A percentile compares a stretch with the other conserved stretches of the same genome.
These are phyloP conservation scores for Pilatotrama ljubarskyi DNA, from an alignment of 768 basidiomycete species.

Conservation along the genomic window DNA sequence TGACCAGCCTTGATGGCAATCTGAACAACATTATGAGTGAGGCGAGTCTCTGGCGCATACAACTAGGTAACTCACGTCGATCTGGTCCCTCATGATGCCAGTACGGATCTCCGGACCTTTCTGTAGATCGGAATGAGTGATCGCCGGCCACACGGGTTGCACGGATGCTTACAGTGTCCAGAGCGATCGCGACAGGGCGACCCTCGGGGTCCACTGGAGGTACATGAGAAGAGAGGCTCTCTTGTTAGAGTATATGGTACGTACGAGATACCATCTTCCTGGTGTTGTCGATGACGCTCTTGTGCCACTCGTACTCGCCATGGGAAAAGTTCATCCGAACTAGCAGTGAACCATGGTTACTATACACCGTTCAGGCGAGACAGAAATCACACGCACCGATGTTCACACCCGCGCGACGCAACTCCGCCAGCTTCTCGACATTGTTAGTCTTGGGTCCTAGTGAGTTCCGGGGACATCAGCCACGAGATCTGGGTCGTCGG, in stretches of 20 bases:
- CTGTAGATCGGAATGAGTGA: conserved; percentile 40
- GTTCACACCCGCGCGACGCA: conserved; percentile 93
- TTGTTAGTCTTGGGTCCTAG: conserved; percentile 92
- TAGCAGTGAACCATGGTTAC: conserved; percentile 32
- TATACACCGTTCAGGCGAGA: background rate
- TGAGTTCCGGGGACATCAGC: conserved; percentile 14
- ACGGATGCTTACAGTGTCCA: conserved; percentile 78
- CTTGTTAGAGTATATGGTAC: conserved; percentile 23
- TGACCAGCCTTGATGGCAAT: conserved; percentile 86
- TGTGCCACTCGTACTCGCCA: conserved; percentile 97
- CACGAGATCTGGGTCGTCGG: conserved; percentile 4
- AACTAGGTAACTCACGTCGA: conserved; percentile 64
- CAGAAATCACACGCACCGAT: conserved; percentile 65
- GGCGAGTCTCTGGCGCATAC: conserved; percentile 2
- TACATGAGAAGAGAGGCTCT: conserved; percentile 9
- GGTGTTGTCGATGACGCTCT: conserved; percentile 98
- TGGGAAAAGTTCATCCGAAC: conserved; percentile 99
- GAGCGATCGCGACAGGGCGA: conserved; percentile 94
- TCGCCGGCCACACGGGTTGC: background rate
- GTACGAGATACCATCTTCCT: conserved; percentile 79
- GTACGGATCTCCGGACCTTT: conserved; percentile 99
- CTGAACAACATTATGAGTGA: conserved; percentile 39
- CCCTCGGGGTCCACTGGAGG: conserved; percentile 63
- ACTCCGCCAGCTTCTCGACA: conserved; percentile 81
- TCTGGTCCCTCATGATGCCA: conserved; percentile 82